Percentiles rank a stretch among this genome's conserved stretches.
Conservation (phyloP, 176 grass and related monocot species). For the Phoenix dactylifera region DNA sequence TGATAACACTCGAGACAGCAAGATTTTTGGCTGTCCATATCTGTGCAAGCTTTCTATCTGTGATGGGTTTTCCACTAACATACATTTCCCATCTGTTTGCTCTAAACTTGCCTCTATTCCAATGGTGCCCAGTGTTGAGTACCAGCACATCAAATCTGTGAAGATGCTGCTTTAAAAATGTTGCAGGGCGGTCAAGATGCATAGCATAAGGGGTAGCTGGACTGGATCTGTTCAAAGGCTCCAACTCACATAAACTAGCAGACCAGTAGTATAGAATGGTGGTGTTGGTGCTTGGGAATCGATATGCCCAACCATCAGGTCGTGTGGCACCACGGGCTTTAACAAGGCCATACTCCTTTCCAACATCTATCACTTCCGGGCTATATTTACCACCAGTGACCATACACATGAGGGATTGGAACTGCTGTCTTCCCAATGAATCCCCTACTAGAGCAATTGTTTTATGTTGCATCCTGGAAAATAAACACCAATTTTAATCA, state of each 20-base stretch:
- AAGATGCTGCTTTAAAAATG: conserved; percentile 73
- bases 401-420: conserved; percentile 97
- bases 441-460: conserved; percentile 94
- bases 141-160: conserved; percentile 64
- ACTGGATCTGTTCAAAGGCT: conserved; percentile 44
- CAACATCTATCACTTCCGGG: conserved; percentile 61
- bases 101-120: conserved; percentile 93
- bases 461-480: conserved; percentile 65
- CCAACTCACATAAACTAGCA: conserved; percentile 85
- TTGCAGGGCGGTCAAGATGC: conserved; percentile 85
- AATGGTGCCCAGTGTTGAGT: conserved; percentile 96
- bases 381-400: conserved; percentile 58
- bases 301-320: conserved; percentile 93
- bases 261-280: conserved; percentile 98
- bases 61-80: conserved; percentile 45
- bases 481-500: conserved; percentile 4
- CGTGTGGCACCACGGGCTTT: conserved; percentile 69
- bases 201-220: conserved; percentile 51
- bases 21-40: conserved; percentile 65
- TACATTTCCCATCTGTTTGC: conserved; percentile 80
- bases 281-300: conserved; percentile 64
- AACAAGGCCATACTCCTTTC: conserved; percentile 63
- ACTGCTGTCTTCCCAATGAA: conserved; percentile 95
- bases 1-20: conserved; percentile 60
- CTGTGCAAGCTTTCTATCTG: conserved; percentile 31